Base-by-base conservation (phyloP, 192 early-diverging fungal genomes). In the Radiomyces spectabilis region DNA sequence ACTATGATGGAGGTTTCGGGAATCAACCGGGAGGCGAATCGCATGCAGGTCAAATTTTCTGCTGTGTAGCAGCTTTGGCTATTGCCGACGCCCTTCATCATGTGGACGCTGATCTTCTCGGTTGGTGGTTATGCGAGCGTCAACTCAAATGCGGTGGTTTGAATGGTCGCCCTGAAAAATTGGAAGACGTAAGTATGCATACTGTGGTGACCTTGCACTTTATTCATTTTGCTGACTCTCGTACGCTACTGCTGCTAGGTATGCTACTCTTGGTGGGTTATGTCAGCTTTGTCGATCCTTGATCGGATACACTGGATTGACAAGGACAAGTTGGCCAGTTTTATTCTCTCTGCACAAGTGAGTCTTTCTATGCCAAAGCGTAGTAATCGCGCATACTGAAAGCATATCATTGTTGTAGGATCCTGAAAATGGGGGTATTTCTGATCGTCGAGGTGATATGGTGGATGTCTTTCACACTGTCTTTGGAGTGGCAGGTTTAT, bases 221-320 rank as follows among this genome's bases (percentile, higher is more conserved):
- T 40, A 39, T 26, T 9, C 25, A 16, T n/a, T 38, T 31, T 22
- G 21, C 12, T 41, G 12, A 27, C 10, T 19, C 10, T 21, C 13
- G 35, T 35, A 18, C 4, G 18, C 55, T 46, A 8, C 48, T n/a
- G 8, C 4, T 16, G 6, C 29, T 58, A 86, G 84, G 81, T 88
- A 2, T 98, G 95, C 61, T 98, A 98, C 63, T 96, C 95, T 29
- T 98, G 95, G 95, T 98, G 95, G 95, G 94, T 95, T 0, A 61
- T 96, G 35, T 94, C 92, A 9, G 80, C 90, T 27, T 74, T 98
- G 2, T 72, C 83, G 21, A 91, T 95, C 19, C 57, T 98, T 42
- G 85, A 77, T 16, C 68, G 86, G 1, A 34, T 81, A 0, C 84
- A 93, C 54, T 99, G 96, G 96, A 90, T 97, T 45, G 79, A 94